Base-by-base conservation (phyloP, 345 rosid species). In the Laguncularia racemosa region DNA sequence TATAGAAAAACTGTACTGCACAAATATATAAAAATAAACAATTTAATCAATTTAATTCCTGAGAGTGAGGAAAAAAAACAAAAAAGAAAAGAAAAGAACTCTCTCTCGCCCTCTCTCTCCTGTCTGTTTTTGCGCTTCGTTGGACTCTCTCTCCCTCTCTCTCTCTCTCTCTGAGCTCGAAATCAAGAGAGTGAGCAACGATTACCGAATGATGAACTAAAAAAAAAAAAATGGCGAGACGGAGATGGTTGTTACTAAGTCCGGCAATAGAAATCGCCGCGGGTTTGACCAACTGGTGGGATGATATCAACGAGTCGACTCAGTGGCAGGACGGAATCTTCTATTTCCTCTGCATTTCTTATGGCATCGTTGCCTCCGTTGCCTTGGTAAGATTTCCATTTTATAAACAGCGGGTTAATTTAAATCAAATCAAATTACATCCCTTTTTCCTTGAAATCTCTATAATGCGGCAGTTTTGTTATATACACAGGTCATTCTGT, bases 261-360 rank as follows among this genome's bases (percentile, higher is more conserved):
- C 20, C 58, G 17, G 53, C 66, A 28, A 17, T 59, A 16, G 57
- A 46, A 19, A 8, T 61, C 9, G 51, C 26, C 20, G 50, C 52
- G 16, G 2, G 40, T 48, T 54, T 51, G 33, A 43, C 69, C 33
- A 49, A 55, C 61, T 78, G 83, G 83, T 78, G 83, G 83, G 73
- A 69, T 13, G 73, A 75, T 47, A 69, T 78, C 69, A 72, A 78
- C 50, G 80, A 70, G 45, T 71, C 80, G 16, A 44, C 62, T 48
- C 69, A 48, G 60, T 78, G 79, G 77, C 83, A 78, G 55, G 83
- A 78, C 60, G 83, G 64, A 38, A 59, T 78, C 58, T 78, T 75
- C 63, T 78, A 53, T 62, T 60, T 67, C 57, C 83, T 78, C 47
- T 63, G 71, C 63, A 77, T 50, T 44, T 71, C 75, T 48, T 78